Base-by-base conservation (phyloP, 2,329 filamentous ascomycete genomes). In the Exophiala calicioides region DNA sequence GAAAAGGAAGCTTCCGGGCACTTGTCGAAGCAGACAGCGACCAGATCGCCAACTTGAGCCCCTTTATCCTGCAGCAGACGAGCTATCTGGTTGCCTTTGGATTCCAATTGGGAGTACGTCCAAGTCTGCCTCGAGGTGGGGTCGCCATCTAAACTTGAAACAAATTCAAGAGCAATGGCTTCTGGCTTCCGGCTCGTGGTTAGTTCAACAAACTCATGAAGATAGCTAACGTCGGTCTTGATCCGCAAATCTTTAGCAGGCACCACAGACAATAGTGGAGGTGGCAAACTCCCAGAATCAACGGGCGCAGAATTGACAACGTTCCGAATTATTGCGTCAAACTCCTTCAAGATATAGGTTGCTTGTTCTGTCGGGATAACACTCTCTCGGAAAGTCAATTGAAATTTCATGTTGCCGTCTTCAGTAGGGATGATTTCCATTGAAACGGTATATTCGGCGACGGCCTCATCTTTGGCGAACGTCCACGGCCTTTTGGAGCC, bases 11-110 rank as follows among this genome's bases (percentile, higher is more conserved):
- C 89, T 61, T 91, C 85, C 0, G 89, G 84, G 51, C 85, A 90
- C 62, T 95, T 95, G 45, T 89, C 82, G 59, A 94, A 94, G 61
- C 86, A 89, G 6, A 91, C 76, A 0, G 82, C 88, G 16, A 95
- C 73, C 3, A 90, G 80, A 19, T 70, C 71, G 0, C 86, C 84
- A 0, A 78, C 71, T 0, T 63, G 52, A 0, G 80, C 67, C 2
- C 73, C 76, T 15, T 73, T 65, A 0, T 64, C 57, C 1, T 71
- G 62, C 1, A 95, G 69, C 9, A 90, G 63, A 42, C 84, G 75
- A 0, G 88, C 87, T 12, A 94, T 76, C 53, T 75, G 77, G 58
- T 94, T 90, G 0, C 85, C 86, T 56, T 84, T 78, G 0, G 73
- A 62, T 56, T 95, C 70, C 1, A 96, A 72, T 50, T 91, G 72